phyloP scores from a whole-genome alignment of 768 basidiomycete species.

The Mrakia hoshinonis region DNA sequence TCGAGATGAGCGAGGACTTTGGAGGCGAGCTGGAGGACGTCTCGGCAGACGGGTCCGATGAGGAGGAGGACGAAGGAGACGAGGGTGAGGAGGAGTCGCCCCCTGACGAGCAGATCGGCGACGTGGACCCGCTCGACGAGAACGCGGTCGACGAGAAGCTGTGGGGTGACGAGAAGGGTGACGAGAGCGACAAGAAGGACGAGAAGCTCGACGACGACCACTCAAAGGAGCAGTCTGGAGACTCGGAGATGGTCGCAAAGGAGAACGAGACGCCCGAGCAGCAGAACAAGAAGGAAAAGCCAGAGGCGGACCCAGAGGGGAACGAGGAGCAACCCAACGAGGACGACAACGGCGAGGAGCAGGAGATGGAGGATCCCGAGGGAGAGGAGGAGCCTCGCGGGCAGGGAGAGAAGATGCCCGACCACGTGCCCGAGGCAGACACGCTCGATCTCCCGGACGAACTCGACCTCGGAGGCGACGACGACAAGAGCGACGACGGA shows the following conservation, averaged over 20 bases:
- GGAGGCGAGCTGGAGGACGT: slow-evolving; percentile 79
- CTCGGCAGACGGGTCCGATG: slow-evolving; percentile 27
- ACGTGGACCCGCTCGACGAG: slow-evolving; percentile 74
- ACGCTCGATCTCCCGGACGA: slow-evolving; percentile 84
- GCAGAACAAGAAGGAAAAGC: slow-evolving; percentile 34
- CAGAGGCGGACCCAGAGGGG: slow-evolving; percentile 31
- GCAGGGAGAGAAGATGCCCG: slow-evolving; percentile 54
- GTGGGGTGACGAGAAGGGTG: slow-evolving; percentile 70
- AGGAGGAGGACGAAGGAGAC: slow-evolving; percentile 47
- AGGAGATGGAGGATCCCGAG: slow-evolving; percentile 30
- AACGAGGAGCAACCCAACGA: slow-evolving; percentile 35
- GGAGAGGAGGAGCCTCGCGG: slow-evolving; percentile 44
- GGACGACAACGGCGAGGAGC: slow-evolving; percentile 29
- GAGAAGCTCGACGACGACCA: slow-evolving; percentile 30
- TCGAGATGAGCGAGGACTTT: slow-evolving; percentile 87
- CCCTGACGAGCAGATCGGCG: slow-evolving; percentile 72
- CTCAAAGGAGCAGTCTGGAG: slow-evolving; percentile 39
- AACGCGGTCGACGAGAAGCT: slow-evolving; percentile 87
- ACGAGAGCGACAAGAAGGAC: slow-evolving; percentile 38
- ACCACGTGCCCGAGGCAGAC: slow-evolving; percentile 67
- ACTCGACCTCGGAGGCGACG: slow-evolving; percentile 51
- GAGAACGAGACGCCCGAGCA: slow-evolving; percentile 50
- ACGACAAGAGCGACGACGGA: slow-evolving; percentile 36
- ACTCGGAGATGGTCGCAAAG: slow-evolving; percentile 71
- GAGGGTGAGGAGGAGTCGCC: slow-evolving; percentile 48